phyloP scores from a whole-genome alignment of 345 rosid genomes.

The Corymbia maculata region DNA sequence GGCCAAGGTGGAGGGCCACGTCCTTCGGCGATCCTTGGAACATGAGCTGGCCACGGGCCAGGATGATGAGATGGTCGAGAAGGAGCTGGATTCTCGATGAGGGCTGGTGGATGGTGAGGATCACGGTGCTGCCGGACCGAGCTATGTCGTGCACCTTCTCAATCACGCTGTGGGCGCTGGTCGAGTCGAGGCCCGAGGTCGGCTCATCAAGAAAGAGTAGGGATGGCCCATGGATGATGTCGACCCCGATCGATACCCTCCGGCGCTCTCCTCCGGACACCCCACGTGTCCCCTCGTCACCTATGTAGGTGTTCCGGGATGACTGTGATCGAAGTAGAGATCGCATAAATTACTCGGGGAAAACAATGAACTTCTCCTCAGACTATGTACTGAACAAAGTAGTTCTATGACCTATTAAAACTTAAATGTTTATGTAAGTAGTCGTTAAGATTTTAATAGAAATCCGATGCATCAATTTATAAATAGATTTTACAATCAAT shows the following conservation, averaged over 20 bases:
- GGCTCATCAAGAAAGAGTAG: conserved; percentile 66
- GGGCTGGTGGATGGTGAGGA: conserved; percentile 66
- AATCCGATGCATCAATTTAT: background rate
- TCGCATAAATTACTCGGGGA: background rate
- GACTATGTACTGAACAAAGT: background rate
- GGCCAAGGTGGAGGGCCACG: conserved; percentile 33
- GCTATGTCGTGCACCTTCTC: conserved; percentile 63
- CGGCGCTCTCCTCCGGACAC: conserved; percentile 63
- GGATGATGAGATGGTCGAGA: conserved; percentile 51
- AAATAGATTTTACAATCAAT: too few relatives aligned
- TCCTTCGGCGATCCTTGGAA: conserved; percentile 53
- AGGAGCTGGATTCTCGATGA: conserved; percentile 47
- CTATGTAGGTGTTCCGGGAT: conserved; percentile 30
- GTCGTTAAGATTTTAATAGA: background rate
- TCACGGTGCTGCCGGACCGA: conserved; percentile 51
- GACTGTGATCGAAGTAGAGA: conserved; percentile 5
- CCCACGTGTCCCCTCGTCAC: conserved; percentile 49
- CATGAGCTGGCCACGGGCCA: conserved; percentile 67
- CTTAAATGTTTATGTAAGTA: background rate
- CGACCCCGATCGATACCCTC: conserved; percentile 54
- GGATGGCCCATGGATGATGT: conserved; percentile 55
- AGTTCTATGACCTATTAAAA: background rate
- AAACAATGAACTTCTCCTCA: background rate
- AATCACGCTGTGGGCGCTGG: conserved; percentile 51
- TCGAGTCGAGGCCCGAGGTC: conserved; percentile 64